These are phyloP conservation scores for Cystobasidium sp. DNA, from an alignment of 1,284 basidiomycete genomes.

Conservation along the genomic window DNA sequence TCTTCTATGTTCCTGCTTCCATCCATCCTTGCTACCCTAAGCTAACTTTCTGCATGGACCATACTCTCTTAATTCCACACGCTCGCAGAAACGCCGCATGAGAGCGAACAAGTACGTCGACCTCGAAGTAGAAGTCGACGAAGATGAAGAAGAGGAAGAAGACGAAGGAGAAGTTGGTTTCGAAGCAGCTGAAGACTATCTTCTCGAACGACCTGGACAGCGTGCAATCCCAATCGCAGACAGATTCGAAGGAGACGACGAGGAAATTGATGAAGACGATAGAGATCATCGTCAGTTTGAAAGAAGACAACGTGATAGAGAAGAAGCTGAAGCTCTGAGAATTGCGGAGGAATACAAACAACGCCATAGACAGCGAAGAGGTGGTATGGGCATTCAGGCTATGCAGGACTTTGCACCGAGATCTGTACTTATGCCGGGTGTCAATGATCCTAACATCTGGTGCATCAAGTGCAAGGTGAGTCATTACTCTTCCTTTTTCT, in stretches of 20 bases:
- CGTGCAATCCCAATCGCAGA: conserved; percentile 49
- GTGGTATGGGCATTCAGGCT: conserved; percentile 66
- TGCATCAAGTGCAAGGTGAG: conserved; percentile 88
- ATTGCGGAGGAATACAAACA: conserved; percentile 83
- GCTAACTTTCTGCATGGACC: conserved; percentile 13
- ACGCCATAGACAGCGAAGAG: conserved; percentile 71
- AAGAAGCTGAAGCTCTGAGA: conserved; percentile 82
- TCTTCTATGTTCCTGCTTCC: neutral
- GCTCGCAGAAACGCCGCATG: conserved; percentile 38
- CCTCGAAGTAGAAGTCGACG: conserved; percentile 60
- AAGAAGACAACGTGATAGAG: conserved; percentile 72
- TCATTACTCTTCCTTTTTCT: conserved; percentile 26
- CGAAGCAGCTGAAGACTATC: conserved; percentile 49
- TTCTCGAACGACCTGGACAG: conserved; percentile 38
- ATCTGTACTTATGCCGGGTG: conserved; percentile 92
- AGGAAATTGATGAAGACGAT: conserved; percentile 64
- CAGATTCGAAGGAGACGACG: conserved; percentile 73
- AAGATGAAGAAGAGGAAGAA: conserved; percentile 82
- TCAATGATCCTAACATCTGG: conserved; percentile 94
- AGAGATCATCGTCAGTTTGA: conserved; percentile 76
- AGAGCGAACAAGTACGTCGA: conserved; percentile 43
- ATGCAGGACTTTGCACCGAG: conserved; percentile 83
- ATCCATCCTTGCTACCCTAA: neutral
- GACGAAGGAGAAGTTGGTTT: conserved; percentile 59
- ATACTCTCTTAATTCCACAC: conserved; percentile 34